Evolutionary conservation across 805 yeast genomes (phyloP).

Genomic region (Metschnikowia kofuensis): DNA sequence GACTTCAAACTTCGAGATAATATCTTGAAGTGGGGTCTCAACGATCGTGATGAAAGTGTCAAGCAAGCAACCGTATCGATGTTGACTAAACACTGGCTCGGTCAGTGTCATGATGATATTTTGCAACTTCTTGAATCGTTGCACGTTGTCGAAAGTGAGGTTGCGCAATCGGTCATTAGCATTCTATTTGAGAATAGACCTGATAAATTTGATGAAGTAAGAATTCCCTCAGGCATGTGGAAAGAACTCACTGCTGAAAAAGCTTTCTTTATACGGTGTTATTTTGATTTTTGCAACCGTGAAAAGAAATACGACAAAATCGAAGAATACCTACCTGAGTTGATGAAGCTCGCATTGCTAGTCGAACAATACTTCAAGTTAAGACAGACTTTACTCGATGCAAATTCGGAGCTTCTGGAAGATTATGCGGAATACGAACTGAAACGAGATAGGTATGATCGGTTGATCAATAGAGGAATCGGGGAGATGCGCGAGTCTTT

Average conservation of each 20-base stretch:
- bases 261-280: conserved; percentile 67
- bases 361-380: conserved; percentile 55
- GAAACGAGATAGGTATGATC: conserved; percentile 11
- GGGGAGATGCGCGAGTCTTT: conserved; percentile 10
- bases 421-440: conserved; percentile 6
- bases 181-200: conserved; percentile 58
- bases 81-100: conserved; percentile 72
- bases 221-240: conserved; percentile 69
- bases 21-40: conserved; percentile 78
- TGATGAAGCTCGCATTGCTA: conserved; percentile 62
- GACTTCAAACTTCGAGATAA: conserved; percentile 59
- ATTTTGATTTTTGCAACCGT: conserved; percentile 60
- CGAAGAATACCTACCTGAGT: conserved; percentile 75
- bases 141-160: conserved; percentile 63
- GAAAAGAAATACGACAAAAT: conserved; percentile 50
- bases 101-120: conserved; percentile 63
- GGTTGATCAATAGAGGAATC: conserved; percentile 9
- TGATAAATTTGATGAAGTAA: conserved; percentile 59
- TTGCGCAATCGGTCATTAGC: conserved; percentile 66
- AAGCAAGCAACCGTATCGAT: conserved; percentile 66
- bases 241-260: conserved; percentile 67
- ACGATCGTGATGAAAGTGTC: conserved; percentile 79
- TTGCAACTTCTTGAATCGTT: conserved; percentile 68
- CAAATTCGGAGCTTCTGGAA: conserved; percentile 21
- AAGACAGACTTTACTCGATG: conserved; percentile 30